phyloP scores from a whole-genome alignment of 1,139 yeast species.

The Saccharomycopsis hybrid region DNA sequence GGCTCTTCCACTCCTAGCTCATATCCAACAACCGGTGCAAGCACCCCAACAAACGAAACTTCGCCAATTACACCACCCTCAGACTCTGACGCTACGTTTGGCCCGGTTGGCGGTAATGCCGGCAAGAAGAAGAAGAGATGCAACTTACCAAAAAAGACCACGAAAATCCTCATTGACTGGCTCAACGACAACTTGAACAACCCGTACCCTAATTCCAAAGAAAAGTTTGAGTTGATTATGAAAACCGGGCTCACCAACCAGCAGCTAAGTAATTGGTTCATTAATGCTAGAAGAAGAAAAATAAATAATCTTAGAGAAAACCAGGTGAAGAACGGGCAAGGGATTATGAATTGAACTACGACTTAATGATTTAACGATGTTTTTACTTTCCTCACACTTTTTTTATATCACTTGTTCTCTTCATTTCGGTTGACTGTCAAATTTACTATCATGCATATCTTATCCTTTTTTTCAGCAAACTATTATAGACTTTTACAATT shows the following conservation, averaged over 20 bases:
- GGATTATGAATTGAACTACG: neutral
- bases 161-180: constrained; percentile 78
- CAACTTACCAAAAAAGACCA: constrained; percentile 85
- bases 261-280: constrained; percentile 94
- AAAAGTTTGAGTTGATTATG: constrained; percentile 71
- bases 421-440: no score
- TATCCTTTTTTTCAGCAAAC: no score
- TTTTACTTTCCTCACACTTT: no score
- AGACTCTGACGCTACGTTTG: neutral
- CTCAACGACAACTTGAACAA: constrained; percentile 76
- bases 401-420: no score
- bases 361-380: no score
- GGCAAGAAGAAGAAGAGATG: constrained; percentile 42
- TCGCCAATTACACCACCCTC: constrained; percentile 3
- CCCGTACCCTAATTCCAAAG: constrained; percentile 94
- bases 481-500: no score
- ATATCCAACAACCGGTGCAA: neutral
- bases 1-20: neutral
- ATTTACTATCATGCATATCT: no score
- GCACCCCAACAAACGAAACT: neutral
- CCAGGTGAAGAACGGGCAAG: neutral
- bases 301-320: constrained; percentile 42
- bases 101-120: neutral
- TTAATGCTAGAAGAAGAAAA: constrained; percentile 87
- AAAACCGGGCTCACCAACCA: constrained; percentile 86